phyloP scores from a whole-genome alignment of 768 basidiomycete species.

The Omphalotus guepiniiformis region DNA sequence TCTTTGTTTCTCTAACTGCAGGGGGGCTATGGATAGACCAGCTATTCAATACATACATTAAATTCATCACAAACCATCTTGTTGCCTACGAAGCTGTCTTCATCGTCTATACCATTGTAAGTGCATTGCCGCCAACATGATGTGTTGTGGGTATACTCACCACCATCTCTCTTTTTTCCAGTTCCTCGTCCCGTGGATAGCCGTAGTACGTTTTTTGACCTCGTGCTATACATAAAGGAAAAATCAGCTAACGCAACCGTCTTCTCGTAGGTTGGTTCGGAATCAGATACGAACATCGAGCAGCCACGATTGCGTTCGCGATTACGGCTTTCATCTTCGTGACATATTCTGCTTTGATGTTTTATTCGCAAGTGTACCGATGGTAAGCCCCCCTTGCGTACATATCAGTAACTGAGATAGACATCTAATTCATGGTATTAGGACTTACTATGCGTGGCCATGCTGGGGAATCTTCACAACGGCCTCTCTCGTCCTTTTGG shows the following conservation, averaged over 20 bases:
- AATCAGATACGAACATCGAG: conserved; percentile 41
- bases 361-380: conserved; percentile 14
- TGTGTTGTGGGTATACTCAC: conserved; percentile 1
- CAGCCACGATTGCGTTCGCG: conserved; percentile 40
- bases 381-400: conserved; percentile 9
- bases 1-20: conserved; percentile 45
- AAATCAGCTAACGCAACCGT: not conserved
- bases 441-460: conserved; percentile 19
- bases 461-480: conserved; percentile 26
- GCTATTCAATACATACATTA: conserved; percentile 43
- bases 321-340: conserved; percentile 33
- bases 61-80: conserved; percentile 35
- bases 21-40: conserved; percentile 57
- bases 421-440: conserved; percentile 24
- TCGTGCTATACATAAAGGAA: not conserved
- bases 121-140: conserved; percentile 13
- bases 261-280: conserved; percentile 44
- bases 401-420: conserved; percentile 22
- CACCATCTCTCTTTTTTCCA: conserved; percentile 20
- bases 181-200: conserved; percentile 50
- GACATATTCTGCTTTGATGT: conserved; percentile 38
- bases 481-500: conserved; percentile 17
- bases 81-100: conserved; percentile 39
- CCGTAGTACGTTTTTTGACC: conserved; percentile 30
- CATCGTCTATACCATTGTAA: conserved; percentile 40